A percentile compares a stretch with the other conserved stretches of the same genome.
Conservation (phyloP, 345 rosid genomes). For the Citrus mangshanensis region DNA sequence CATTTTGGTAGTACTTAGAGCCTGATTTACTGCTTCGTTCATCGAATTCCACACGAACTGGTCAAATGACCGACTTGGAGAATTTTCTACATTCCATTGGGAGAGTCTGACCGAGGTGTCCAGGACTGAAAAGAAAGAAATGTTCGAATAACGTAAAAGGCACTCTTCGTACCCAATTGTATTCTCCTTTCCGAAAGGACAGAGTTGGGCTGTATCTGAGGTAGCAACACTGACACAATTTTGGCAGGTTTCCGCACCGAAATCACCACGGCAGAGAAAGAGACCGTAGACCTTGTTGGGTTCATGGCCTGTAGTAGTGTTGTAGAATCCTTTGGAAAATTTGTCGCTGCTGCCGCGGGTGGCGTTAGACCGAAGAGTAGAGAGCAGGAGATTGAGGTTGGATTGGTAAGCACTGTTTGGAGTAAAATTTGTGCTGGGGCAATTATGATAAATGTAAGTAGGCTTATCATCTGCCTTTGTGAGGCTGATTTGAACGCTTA, state of each 20-base stretch:
- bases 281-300: slow-evolving; percentile 19
- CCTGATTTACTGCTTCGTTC: neutral
- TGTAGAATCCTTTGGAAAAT: slow-evolving; percentile 13
- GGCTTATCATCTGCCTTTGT: neutral
- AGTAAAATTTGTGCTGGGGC: slow-evolving; percentile 6
- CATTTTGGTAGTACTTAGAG: neutral
- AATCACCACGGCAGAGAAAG: slow-evolving; percentile 37
- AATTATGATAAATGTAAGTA: neutral
- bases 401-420: slow-evolving; percentile 17
- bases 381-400: slow-evolving; percentile 17
- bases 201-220: neutral
- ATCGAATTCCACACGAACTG: neutral
- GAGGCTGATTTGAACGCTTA: neutral
- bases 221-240: slow-evolving; percentile 32
- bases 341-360: neutral
- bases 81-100: neutral
- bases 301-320: neutral
- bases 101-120: neutral
- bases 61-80: neutral
- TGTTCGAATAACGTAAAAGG: slow-evolving; percentile 35
- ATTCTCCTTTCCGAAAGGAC: slow-evolving; percentile 25
- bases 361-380: slow-evolving; percentile 7
- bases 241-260: slow-evolving; percentile 20
- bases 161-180: slow-evolving; percentile 46
- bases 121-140: slow-evolving; percentile 15